Evolutionary conservation across 495 filamentous ascomycete genomes (phyloP), one percentile per base, ranked within the genome.

Genomic region (Chaetomidium leptoderma): DNA sequence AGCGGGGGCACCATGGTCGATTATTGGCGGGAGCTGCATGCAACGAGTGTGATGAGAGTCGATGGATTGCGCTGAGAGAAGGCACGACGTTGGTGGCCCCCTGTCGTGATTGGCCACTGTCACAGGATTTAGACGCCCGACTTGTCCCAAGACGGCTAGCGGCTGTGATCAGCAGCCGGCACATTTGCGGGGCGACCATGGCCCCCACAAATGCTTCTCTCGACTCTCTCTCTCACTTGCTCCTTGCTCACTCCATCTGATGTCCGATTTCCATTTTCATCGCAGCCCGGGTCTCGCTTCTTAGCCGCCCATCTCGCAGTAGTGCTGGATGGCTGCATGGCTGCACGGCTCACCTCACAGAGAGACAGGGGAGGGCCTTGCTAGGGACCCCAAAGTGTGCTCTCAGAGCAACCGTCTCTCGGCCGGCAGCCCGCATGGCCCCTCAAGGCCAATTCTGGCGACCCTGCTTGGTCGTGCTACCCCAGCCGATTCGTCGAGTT

Each of bases 221-320:
- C 29, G 43, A 7, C 14, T 16, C 43, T 56, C 53, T 26, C 40
- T 14, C 29, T 23, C 26, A 35, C 13, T 7, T 16, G 29, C 9
- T 44, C 39, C 40, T 37, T 19, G 14, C 8, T 37, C 17, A 4
- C 32, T 14, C n/a, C 14, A 8, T 35, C 32, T 35, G 44, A 47
- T 11, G 19, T 6, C 13, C 26, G 21, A 26, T 3, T 35, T 27
- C 30, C 46, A 27, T 35, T 49, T 33, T n/a, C 19, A 46, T 37
- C 40, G 14, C 50, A 32, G n/a, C n/a, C 2, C 42, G 2, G 19
- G 19, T 3, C 23, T 46, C 37, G 23, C 46, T 60, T 59, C 62
- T 70, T 78, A 78, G 64, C 75, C 75, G 74, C 74, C 73, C 71
- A 70, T 58, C 63, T 45, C 73, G 72, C 73, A 76, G 72, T 60